Evolutionary conservation across 176 grass and related monocot species (phyloP), one percentile per base, ranked within the genome.

Genomic region (Alopecurus myosuroides): DNA sequence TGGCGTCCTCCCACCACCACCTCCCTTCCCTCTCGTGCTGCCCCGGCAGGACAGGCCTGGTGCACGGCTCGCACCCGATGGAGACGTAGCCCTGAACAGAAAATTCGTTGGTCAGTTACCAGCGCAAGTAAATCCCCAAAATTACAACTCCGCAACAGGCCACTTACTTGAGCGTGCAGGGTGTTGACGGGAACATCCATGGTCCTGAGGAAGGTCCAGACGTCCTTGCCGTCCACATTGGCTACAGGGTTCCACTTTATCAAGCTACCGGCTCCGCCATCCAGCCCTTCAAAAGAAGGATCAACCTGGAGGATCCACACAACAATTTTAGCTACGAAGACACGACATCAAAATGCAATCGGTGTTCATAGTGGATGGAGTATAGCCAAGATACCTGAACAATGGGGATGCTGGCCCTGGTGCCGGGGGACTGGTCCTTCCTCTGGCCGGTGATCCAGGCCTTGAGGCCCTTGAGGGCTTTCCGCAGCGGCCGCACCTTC

Each of bases 1-100:
- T 95, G 33, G 93, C 89, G 81, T 98, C 96, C 83, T 98, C 96
- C 95, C 96, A 98, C 96, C 96, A 98, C 96, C 96, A 98, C 73
- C 96, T 82, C 28, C 96, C 93, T 90, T 98, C 95, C 23, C 96
- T 86, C 87, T 98, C 96, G 45, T 98, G 96, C 64, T 95, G 96
- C 64, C 96, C 91, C 3, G 96, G 96, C 73, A 98, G 37, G 19
- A 98, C 93, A 0, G 96, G 96, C 50, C 95, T 95, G 26, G 96
- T 98, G 93, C 96, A 98, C 13, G 96, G 96, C 88, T 98, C 93
- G 48, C 96, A 98, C 14, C 96, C 96, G n/a, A 98, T 98, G 3
- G 96, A 98, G 40, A 98, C 93, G 60, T 94, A 95, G 0, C 93
- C 96, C 93, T 94, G 82, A 56, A 52, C 29, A 80, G 6, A 82